These are phyloP conservation scores for Termitomyces sp. DNA, from an alignment of 768 basidiomycete genomes.

Conservation along the genomic window DNA sequence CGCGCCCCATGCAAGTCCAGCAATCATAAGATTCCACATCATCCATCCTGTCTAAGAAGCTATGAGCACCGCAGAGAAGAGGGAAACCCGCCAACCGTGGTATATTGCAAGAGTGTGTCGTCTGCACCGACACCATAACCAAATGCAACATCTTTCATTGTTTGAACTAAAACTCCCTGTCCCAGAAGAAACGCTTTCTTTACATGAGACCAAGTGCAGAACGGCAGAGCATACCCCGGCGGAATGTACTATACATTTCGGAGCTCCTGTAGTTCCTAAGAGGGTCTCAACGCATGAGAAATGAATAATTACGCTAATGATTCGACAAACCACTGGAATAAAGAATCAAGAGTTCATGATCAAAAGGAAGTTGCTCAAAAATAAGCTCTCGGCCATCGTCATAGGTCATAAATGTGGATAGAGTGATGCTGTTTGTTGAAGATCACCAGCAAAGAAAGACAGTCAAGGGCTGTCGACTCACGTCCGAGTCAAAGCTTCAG, in stretches of 20 bases:
- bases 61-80: background rate
- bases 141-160: slow-evolving; percentile 50
- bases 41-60: slow-evolving; percentile 66
- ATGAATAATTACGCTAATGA: background rate
- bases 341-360: slow-evolving; percentile 72
- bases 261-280: slow-evolving; percentile 78
- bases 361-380: slow-evolving; percentile 71
- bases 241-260: slow-evolving; percentile 76
- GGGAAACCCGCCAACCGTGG: slow-evolving; percentile 39
- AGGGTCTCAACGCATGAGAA: background rate
- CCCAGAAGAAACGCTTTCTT: background rate
- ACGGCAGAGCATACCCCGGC: slow-evolving; percentile 47
- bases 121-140: slow-evolving; percentile 33
- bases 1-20: slow-evolving; percentile 41
- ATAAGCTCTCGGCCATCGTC: slow-evolving; percentile 41
- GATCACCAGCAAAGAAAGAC: background rate
- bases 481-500: slow-evolving; percentile 23
- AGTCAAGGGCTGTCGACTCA: slow-evolving; percentile 11
- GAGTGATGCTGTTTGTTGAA: slow-evolving; percentile 24
- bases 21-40: slow-evolving; percentile 68
- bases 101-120: slow-evolving; percentile 65
- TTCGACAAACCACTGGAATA: slow-evolving; percentile 40
- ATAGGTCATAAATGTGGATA: slow-evolving; percentile 44
- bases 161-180: slow-evolving; percentile 66
- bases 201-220: background rate